Conservation (phyloP, 306 rosid species). For the Fagus crenata region DNA sequence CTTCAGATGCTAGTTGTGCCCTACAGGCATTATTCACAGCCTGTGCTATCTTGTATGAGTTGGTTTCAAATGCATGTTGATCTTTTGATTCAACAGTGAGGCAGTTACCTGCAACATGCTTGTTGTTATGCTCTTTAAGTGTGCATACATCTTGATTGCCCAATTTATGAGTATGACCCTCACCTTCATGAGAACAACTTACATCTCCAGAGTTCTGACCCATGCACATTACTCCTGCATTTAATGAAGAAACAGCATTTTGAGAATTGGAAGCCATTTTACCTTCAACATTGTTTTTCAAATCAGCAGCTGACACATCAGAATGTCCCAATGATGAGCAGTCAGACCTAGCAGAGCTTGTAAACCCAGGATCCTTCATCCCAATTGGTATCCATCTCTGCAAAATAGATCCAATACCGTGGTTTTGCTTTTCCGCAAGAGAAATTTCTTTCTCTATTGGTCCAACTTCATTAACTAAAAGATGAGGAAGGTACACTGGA, state of each 20-base stretch:
- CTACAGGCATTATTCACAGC: slow-evolving; percentile 51
- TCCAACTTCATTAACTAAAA: slow-evolving; percentile 37
- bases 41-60: slow-evolving; percentile 43
- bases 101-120: slow-evolving; percentile 33
- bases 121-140: slow-evolving; percentile 26
- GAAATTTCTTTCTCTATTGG: slow-evolving; percentile 48
- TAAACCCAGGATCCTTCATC: slow-evolving; percentile 43
- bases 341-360: slow-evolving; percentile 38
- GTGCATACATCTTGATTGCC: slow-evolving; percentile 23
- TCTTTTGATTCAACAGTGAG: slow-evolving; percentile 26
- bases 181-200: slow-evolving; percentile 21
- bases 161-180: slow-evolving; percentile 29
- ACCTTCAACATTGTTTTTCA: slow-evolving; percentile 36
- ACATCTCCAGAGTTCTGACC: slow-evolving; percentile 23
- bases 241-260: slow-evolving; percentile 34
- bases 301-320: slow-evolving; percentile 36
- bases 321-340: slow-evolving; percentile 43
- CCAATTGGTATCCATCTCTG: slow-evolving; percentile 79
- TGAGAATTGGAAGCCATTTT: slow-evolving; percentile 32
- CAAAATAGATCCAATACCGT: slow-evolving; percentile 42
- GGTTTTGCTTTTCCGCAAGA: slow-evolving; percentile 46
- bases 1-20: slow-evolving; percentile 63
- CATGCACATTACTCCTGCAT: slow-evolving; percentile 16
- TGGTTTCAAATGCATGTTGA: slow-evolving; percentile 34
- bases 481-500: slow-evolving; percentile 40